Conservation (phyloP, 1,284 basidiomycete genomes). For the Veloboletus limbatus region DNA sequence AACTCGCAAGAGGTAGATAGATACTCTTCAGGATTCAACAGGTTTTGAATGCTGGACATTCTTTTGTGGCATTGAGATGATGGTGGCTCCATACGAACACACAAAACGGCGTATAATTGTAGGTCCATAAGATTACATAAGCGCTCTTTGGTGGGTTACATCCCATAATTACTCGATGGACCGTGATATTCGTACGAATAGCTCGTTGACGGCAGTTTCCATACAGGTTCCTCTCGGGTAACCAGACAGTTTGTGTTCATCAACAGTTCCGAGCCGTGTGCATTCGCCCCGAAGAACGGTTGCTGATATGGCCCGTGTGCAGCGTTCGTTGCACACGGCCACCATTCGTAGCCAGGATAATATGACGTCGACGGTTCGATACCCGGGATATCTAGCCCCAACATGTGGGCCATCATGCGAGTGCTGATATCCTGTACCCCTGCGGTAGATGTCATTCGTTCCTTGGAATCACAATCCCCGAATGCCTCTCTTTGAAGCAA, state of each 20-base stretch:
- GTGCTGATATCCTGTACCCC: constrained; percentile 58
- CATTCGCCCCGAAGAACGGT: constrained; percentile 4
- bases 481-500: constrained; percentile 46
- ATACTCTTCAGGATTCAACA: constrained; percentile 51
- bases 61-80: constrained; percentile 22
- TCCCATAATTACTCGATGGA: constrained; percentile 20
- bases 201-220: constrained; percentile 17
- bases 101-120: constrained; percentile 28
- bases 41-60: constrained; percentile 53
- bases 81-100: constrained; percentile 12
- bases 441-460: constrained; percentile 19
- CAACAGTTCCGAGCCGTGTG: constrained; percentile 6
- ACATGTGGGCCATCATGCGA: constrained; percentile 67
- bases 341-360: constrained; percentile 74
- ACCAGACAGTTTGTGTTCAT: constrained; percentile 18
- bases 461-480: constrained; percentile 28
- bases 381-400: constrained; percentile 60
- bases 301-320: constrained; percentile 18
- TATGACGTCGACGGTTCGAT: constrained; percentile 61
- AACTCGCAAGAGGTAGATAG: constrained; percentile 40
- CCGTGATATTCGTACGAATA: constrained; percentile 24
- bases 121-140: constrained; percentile 35
- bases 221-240: constrained; percentile 15
- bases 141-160: constrained; percentile 11
- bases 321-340: constrained; percentile 46